These are phyloP conservation scores for Glycine tomentella DNA, from an alignment of 306 rosid species.

Conservation along the genomic window DNA sequence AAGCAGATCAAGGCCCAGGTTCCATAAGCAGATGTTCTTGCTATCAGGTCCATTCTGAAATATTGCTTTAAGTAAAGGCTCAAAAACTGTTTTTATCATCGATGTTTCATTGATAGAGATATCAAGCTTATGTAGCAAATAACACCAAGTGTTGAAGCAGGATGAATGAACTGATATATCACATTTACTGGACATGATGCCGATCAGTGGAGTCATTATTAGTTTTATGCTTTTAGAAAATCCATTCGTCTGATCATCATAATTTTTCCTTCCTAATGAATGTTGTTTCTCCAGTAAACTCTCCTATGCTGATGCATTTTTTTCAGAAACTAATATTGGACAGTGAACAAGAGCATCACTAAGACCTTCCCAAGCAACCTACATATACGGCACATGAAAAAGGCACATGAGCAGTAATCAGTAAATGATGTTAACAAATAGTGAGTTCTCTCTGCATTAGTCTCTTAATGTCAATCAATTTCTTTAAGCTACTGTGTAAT, in stretches of 20 bases:
- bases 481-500: conserved; percentile 18
- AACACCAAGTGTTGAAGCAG: conserved; percentile 84
- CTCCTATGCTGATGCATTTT: conserved; percentile 46
- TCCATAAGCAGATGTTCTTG: conserved; percentile 70
- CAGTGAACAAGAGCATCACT: conserved; percentile 75
- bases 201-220: conserved; percentile 84
- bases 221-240: conserved; percentile 74
- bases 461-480: conserved; percentile 25
- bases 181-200: conserved; percentile 71
- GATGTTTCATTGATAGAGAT: conserved; percentile 61
- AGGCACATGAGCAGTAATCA: conserved; percentile 9
- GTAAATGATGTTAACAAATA: conserved; percentile 1
- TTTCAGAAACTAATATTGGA: conserved; percentile 46
- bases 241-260: conserved; percentile 56
- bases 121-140: conserved; percentile 79
- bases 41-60: conserved; percentile 68
- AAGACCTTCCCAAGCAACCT: conserved; percentile 96
- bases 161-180: conserved; percentile 72
- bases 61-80: conserved; percentile 71
- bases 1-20: conserved; percentile 64
- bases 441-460: neutral
- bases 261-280: conserved; percentile 35
- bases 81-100: conserved; percentile 58
- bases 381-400: too few relatives aligned
- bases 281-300: conserved; percentile 40